Evolutionary conservation across 2,329 filamentous ascomycete genomes (phyloP).

Genomic region (Talaromyces sp.): DNA sequence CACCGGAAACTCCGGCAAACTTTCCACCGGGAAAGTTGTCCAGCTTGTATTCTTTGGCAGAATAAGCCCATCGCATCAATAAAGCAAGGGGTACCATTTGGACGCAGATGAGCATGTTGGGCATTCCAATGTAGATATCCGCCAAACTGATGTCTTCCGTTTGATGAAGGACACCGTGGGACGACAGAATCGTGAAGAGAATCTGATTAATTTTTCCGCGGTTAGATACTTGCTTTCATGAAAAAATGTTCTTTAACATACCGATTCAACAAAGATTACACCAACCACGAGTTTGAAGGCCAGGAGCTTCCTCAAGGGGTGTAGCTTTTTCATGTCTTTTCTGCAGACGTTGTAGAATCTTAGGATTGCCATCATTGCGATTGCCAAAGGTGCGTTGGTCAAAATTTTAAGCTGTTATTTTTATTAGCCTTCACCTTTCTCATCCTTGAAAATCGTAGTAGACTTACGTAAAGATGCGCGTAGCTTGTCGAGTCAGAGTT

Average conservation of each 20-base stretch:
- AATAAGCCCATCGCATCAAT: conserved; percentile 1
- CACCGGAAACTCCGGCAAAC: too few species aligned
- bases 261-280: neutral
- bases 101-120: conserved; percentile 4
- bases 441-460: too few species aligned
- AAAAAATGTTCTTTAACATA: neutral
- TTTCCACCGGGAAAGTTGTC: too few species aligned
- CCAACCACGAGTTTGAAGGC: conserved; percentile 2
- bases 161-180: neutral
- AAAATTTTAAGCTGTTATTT: too few species aligned
- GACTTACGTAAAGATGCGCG: too few species aligned
- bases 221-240: too few species aligned
- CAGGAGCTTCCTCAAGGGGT: conserved; percentile 2
- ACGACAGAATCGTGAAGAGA: too few species aligned
- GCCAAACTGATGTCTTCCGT: neutral
- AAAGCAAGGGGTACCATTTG: conserved; percentile 1
- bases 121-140: conserved; percentile 2
- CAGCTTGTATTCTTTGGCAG: neutral
- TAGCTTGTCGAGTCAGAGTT: too few species aligned
- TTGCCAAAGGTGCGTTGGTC: too few species aligned
- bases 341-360: neutral
- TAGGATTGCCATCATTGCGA: too few species aligned
- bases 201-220: too few species aligned
- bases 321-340: neutral
- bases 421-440: too few species aligned